Evolutionary conservation across 352 stramenopile species (phyloP).

Genomic region (Phytophthora sansomeana): DNA sequence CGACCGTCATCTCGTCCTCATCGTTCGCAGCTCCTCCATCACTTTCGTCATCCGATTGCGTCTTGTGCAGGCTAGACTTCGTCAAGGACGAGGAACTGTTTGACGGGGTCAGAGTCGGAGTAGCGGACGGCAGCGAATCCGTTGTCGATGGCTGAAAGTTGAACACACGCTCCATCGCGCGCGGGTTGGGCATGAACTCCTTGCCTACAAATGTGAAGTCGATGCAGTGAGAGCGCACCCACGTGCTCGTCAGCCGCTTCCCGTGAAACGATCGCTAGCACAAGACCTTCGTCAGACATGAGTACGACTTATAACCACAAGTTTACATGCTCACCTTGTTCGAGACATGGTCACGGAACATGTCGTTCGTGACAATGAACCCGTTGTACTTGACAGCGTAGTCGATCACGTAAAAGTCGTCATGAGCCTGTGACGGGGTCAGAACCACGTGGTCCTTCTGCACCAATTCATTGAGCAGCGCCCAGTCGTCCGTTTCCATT

Average conservation of each 20-base stretch:
- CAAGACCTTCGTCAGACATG: neutral
- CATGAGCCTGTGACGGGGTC: constrained; percentile 86
- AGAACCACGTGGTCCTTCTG: constrained; percentile 74
- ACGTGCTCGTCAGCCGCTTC: constrained; percentile 57
- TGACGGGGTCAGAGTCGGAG: neutral
- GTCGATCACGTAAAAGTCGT: constrained; percentile 93
- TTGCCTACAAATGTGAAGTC: constrained; percentile 91
- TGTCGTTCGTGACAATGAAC: constrained; percentile 93
- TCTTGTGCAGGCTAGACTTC: constrained; percentile 24
- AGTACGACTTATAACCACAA: neutral
- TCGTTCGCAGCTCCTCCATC: constrained; percentile 24
- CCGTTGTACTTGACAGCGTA: constrained; percentile 90
- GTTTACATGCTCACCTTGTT: constrained; percentile 55
- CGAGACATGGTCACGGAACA: constrained; percentile 91
- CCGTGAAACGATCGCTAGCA: constrained; percentile 78
- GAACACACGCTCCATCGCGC: constrained; percentile 78
- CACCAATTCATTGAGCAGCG: constrained; percentile 60
- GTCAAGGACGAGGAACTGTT: constrained; percentile 2
- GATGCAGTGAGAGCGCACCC: constrained; percentile 79
- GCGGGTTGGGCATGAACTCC: constrained; percentile 92
- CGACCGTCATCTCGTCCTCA: constrained; percentile 58
- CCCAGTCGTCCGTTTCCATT: constrained; percentile 60
- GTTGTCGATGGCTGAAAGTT: constrained; percentile 38
- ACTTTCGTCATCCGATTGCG: constrained; percentile 17
- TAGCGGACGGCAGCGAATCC: constrained; percentile 6